Evolutionary conservation across 495 filamentous ascomycete species (phyloP), one percentile per base, ranked within the genome.

Genomic region (Lophiotrema nucula): DNA sequence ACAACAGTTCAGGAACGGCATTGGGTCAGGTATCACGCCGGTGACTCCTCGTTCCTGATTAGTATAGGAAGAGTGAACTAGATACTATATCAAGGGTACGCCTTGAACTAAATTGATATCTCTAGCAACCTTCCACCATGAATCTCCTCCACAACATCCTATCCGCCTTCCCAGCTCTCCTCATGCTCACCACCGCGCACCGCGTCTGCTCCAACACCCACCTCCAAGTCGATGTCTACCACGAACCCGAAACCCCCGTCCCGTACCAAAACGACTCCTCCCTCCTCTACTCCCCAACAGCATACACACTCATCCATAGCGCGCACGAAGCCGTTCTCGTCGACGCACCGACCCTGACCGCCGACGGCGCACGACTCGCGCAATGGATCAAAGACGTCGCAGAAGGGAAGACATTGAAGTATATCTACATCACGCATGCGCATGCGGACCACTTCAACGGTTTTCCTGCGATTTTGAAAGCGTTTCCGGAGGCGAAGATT

Each of bases 361-460:
- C 56, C 1, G 58, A 60, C 26, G 51, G 42, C 18, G 37, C 65
- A 19, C 54, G 24, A 11, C 53, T 75, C 8, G 60, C 41, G 8
- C 47, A 65, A 27, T 74, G 72, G 72, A 67, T 74, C 52, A 56
- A 67, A 27, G 19, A 4, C 0, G 64, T 52, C 2, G 51, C 62
- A 27, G 62, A 61, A 1, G 45, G 60, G 49, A 72, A 69, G 26
- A 67, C 64, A 15, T 60, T 78, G 5, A 67, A 53, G 0, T 62
- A 68, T 12, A 69, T 79, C 21, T 78, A 76, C 62, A 67, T 78
- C 44, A 76, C 75, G 10, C 75, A 78, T 50, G 74, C 72, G n/a
- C 75, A 78, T 52, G 75, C 73, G 8, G 74, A 79, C 61, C 74
- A 79, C 47, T 79, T 67, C 58, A 77, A 75, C 51, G 71, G 71